phyloP scores from a whole-genome alignment of 176 grass and related monocot species.

The Bothriochloa decipiens region DNA sequence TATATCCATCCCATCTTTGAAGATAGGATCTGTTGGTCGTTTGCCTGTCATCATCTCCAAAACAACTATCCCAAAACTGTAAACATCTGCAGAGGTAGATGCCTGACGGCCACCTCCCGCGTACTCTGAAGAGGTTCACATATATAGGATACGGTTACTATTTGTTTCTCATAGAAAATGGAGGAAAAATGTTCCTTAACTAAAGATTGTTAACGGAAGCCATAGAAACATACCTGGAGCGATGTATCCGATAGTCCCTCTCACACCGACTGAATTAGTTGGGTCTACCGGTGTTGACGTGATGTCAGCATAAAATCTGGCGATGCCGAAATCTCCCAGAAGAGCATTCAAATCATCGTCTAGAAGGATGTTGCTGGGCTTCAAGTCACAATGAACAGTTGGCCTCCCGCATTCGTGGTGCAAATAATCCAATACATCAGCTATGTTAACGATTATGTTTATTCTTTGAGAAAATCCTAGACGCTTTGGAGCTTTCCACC shows the following conservation, averaged over 20 bases:
- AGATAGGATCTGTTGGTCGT: background rate
- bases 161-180: too few species aligned
- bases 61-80: background rate
- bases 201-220: too few species aligned
- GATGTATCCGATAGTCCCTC: constrained; percentile 64
- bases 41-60: background rate
- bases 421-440: constrained; percentile 55
- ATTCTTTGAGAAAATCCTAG: constrained; percentile 44
- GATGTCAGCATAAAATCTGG: background rate
- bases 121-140: too few species aligned
- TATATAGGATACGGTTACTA: too few species aligned
- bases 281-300: background rate
- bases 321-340: constrained; percentile 65
- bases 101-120: too few species aligned
- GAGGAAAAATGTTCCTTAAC: too few species aligned
- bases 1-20: background rate
- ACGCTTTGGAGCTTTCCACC: constrained; percentile 11
- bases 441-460: constrained; percentile 38
- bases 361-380: constrained; percentile 55
- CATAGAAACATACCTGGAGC: constrained; percentile 49
- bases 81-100: background rate
- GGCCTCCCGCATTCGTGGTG: constrained; percentile 34
- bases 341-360: constrained; percentile 52
- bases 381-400: constrained; percentile 58
- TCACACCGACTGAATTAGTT: constrained; percentile 18